A percentile compares a stretch with the other conserved stretches of the same genome.
These are phyloP conservation scores for Epichloe gansuensis DNA, from an alignment of 2,329 filamentous ascomycete genomes.

Conservation along the genomic window DNA sequence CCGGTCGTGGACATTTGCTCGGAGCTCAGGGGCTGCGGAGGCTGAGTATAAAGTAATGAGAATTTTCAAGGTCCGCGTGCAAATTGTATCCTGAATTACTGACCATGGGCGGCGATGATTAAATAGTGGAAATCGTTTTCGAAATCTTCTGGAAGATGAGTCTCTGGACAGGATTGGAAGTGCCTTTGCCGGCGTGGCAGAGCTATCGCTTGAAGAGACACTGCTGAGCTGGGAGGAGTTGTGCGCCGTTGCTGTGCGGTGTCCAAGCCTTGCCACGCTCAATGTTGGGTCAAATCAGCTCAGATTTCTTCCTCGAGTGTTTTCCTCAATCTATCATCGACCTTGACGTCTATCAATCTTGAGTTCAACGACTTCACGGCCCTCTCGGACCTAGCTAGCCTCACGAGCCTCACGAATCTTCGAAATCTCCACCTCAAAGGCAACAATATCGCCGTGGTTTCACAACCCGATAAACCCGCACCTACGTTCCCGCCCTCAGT, in stretches of 20 bases:
- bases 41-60: slow-evolving; percentile 50
- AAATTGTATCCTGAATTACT: background rate
- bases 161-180: slow-evolving; percentile 20
- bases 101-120: background rate
- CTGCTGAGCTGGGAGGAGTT: slow-evolving; percentile 56
- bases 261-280: slow-evolving; percentile 38
- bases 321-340: slow-evolving; percentile 30
- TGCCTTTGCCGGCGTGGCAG: slow-evolving; percentile 38
- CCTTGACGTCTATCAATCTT: slow-evolving; percentile 52
- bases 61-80: too few relatives aligned
- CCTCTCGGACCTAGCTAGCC: slow-evolving; percentile 42
- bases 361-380: slow-evolving; percentile 59
- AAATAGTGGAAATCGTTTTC: slow-evolving; percentile 61
- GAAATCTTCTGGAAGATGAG: slow-evolving; percentile 25
- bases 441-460: slow-evolving; percentile 50
- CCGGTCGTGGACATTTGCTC: slow-evolving; percentile 60
- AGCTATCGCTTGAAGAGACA: slow-evolving; percentile 56
- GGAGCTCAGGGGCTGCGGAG: slow-evolving; percentile 53
- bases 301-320: slow-evolving; percentile 31
- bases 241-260: slow-evolving; percentile 39
- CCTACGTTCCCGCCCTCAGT: slow-evolving; percentile 43
- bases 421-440: slow-evolving; percentile 60
- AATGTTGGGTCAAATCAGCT: slow-evolving; percentile 48
- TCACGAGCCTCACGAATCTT: slow-evolving; percentile 39
- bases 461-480: slow-evolving; percentile 12